phyloP scores from a whole-genome alignment of 371 early-diverging fungal species.

The Sporodiniella umbellata region DNA sequence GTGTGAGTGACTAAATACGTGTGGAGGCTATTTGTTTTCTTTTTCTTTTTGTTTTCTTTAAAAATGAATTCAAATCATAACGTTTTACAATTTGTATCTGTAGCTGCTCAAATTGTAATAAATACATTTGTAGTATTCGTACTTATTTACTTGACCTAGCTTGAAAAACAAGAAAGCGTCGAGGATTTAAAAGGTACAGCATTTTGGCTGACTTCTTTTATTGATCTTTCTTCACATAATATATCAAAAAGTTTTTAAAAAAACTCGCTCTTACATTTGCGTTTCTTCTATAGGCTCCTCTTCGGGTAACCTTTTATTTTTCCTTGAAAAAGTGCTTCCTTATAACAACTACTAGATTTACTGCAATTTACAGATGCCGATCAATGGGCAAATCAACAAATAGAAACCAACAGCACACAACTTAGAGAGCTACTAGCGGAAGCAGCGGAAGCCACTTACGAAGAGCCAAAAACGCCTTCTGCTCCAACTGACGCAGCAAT shows the following conservation, averaged over 20 bases:
- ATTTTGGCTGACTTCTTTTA: background rate
- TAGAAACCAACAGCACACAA: conserved; percentile 3
- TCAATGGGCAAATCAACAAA: conserved; percentile 1
- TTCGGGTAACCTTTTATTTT: conserved; percentile 10
- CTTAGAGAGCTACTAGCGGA: conserved; percentile 37
- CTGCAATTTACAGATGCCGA: conserved; percentile 8
- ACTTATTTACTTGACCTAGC: conserved; percentile 44
- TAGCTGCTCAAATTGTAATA: conserved; percentile 47
- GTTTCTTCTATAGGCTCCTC: conserved; percentile 4
- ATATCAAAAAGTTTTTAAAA: no score
- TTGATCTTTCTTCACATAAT: no score
- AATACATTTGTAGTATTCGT: conserved; percentile 61
- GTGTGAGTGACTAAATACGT: background rate
- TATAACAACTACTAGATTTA: conserved; percentile 5
- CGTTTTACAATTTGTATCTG: conserved; percentile 48
- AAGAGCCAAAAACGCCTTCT: conserved; percentile 4
- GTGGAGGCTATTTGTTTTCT: background rate
- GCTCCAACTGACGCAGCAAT: background rate
- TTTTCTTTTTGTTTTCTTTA: background rate
- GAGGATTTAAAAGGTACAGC: conserved; percentile 15
- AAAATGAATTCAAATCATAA: conserved; percentile 29
- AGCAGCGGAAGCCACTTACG: conserved; percentile 28
- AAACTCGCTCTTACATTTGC: background rate
- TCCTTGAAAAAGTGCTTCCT: background rate
- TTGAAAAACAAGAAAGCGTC: conserved; percentile 18